Conservation (phyloP, 306 rosid species). For the Chamaecrista fasciculata region DNA sequence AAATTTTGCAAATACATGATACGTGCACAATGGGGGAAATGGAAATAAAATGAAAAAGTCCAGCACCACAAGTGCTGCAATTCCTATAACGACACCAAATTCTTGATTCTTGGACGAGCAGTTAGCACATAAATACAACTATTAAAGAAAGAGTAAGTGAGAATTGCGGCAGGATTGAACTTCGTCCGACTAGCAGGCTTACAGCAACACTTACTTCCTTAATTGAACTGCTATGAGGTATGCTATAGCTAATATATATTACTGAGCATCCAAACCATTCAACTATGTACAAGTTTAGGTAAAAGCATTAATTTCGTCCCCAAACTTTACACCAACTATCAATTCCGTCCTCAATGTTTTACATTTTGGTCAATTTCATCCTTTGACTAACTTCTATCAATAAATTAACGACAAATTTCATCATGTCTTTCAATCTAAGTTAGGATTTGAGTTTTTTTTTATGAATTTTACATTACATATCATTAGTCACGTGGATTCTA, state of each 20-base stretch:
- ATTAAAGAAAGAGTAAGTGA: neutral
- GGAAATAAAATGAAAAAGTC: conserved; percentile 3
- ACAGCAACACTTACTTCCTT: neutral
- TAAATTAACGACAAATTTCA: too few species aligned
- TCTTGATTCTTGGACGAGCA: neutral
- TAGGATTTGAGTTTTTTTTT: too few species aligned
- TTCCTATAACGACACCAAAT: neutral
- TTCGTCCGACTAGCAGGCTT: neutral
- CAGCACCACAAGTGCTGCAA: neutral
- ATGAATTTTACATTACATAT: too few species aligned
- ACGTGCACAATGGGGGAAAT: neutral
- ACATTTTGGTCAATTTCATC: too few species aligned
- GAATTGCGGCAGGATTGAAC: neutral
- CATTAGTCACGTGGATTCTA: too few species aligned
- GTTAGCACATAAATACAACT: too few species aligned
- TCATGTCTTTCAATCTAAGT: too few species aligned
- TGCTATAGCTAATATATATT: conserved; percentile 4
- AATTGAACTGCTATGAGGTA: neutral
- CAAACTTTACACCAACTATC: too few species aligned
- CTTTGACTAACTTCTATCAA: too few species aligned
- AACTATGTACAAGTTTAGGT: too few species aligned
- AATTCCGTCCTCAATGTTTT: too few species aligned
- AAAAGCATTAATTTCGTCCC: too few species aligned
- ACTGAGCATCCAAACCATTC: neutral
- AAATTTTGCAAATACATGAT: neutral